These are phyloP conservation scores for Pharus latifolius DNA, from an alignment of 176 grass and related monocot genomes.

Conservation along the genomic window DNA sequence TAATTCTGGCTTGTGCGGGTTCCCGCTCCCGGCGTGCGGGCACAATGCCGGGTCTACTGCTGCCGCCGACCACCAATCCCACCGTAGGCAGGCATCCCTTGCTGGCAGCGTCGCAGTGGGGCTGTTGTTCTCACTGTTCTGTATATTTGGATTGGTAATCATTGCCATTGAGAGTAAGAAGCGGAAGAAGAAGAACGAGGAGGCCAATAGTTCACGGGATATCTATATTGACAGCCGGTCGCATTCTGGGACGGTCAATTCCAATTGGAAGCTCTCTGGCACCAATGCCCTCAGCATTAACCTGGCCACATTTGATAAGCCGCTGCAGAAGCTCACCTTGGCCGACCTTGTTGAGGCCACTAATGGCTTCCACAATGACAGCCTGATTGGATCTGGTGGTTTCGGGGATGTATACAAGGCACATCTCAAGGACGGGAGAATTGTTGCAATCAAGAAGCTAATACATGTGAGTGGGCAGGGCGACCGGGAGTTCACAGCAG, in stretches of 20 bases:
- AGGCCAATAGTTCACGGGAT: conserved; percentile 38
- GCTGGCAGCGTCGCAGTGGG: conserved; percentile 68
- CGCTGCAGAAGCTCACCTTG: conserved; percentile 72
- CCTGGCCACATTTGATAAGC: conserved; percentile 67
- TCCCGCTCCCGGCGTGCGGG: conserved; percentile 42
- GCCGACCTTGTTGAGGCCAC: conserved; percentile 73
- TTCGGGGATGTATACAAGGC: conserved; percentile 97
- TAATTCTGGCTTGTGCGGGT: conserved; percentile 73
- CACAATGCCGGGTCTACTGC: conserved; percentile 2
- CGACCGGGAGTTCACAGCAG: conserved; percentile 87
- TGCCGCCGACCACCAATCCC: conserved; percentile 18
- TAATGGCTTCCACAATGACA: conserved; percentile 72
- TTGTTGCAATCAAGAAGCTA: conserved; percentile 90
- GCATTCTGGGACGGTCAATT: conserved; percentile 59
- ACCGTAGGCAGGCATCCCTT: conserved; percentile 47
- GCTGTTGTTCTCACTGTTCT: conserved; percentile 68
- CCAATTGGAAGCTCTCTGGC: conserved; percentile 77
- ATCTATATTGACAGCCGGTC: conserved; percentile 77
- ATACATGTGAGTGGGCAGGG: conserved; percentile 91
- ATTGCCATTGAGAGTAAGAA: conserved; percentile 61
- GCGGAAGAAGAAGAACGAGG: conserved; percentile 48
- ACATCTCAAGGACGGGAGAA: conserved; percentile 67
- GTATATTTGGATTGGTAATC: conserved; percentile 64
- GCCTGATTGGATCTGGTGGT: conserved; percentile 65
- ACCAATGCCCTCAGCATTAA: conserved; percentile 77